These are phyloP conservation scores for Monosporozyma aerobia DNA, from an alignment of 805 yeast species.

Conservation along the genomic window DNA sequence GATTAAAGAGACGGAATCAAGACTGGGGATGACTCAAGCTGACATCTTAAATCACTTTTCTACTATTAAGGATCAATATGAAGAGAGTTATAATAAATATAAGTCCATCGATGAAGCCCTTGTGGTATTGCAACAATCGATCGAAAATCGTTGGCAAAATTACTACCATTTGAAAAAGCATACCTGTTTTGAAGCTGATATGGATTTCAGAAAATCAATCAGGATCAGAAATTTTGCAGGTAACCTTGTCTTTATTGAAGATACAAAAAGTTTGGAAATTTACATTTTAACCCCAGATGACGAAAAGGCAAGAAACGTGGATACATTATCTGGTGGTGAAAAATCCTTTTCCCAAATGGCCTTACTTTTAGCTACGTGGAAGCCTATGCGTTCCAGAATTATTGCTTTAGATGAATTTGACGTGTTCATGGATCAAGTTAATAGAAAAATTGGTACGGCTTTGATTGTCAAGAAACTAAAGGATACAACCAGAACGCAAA, in stretches of 20 bases:
- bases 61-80: conserved; percentile 35
- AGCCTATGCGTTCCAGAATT: conserved; percentile 76
- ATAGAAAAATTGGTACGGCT: conserved; percentile 69
- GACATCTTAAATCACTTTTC: conserved; percentile 43
- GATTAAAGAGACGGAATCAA: conserved; percentile 43
- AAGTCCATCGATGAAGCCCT: conserved; percentile 30
- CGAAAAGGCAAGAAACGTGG: conserved; percentile 55
- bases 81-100: conserved; percentile 35
- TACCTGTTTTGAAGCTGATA: conserved; percentile 41
- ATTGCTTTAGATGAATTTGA: conserved; percentile 95
- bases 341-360: conserved; percentile 91
- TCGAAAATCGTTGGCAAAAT: conserved; percentile 36
- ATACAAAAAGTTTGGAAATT: conserved; percentile 42
- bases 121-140: conserved; percentile 28
- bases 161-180: conserved; percentile 34
- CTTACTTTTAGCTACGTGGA: conserved; percentile 82
- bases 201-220: conserved; percentile 51
- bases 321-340: conserved; percentile 92
- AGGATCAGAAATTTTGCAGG: conserved; percentile 69
- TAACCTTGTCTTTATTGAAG: conserved; percentile 52
- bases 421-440: conserved; percentile 93
- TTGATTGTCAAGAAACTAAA: conserved; percentile 62
- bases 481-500: conserved; percentile 58
- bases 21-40: conserved; percentile 47
- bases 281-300: conserved; percentile 54